These are phyloP conservation scores for Usnea hakonensis DNA, from an alignment of 495 filamentous ascomycete species.

Conservation along the genomic window DNA sequence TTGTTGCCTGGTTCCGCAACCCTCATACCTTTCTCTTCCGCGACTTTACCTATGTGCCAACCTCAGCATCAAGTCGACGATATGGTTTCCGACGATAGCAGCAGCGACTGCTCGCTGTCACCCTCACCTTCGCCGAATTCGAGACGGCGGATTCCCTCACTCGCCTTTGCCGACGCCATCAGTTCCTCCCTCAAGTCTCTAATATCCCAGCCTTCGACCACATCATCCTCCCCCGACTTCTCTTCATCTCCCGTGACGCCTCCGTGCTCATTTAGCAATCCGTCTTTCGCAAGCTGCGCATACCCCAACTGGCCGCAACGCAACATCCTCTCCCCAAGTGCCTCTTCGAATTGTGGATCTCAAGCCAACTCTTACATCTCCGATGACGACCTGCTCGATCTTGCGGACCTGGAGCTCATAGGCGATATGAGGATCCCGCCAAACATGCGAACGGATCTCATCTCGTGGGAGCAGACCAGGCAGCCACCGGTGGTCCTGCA, in stretches of 20 bases:
- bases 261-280: constrained; percentile 8
- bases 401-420: constrained; percentile 16
- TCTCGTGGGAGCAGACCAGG: constrained; percentile 21
- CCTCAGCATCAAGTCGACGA: constrained; percentile 2
- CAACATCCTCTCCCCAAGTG: constrained; percentile 18
- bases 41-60: neutral
- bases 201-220: constrained; percentile 1
- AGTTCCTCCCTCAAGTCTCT: constrained; percentile 22
- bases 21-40: neutral
- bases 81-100: constrained; percentile 10
- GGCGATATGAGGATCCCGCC: constrained; percentile 16
- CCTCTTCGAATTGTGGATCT: constrained; percentile 14
- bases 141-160: constrained; percentile 14
- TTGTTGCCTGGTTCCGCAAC: neutral
- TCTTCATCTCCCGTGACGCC: constrained; percentile 16
- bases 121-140: constrained; percentile 12
- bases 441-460: neutral
- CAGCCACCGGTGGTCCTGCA: constrained; percentile 21
- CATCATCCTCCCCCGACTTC: constrained; percentile 15
- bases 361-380: constrained; percentile 23
- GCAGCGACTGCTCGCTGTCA: constrained; percentile 19
- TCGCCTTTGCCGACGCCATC: constrained; percentile 23
- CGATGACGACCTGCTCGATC: constrained; percentile 25
- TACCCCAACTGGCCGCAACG: constrained; percentile 25
- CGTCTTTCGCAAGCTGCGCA: constrained; percentile 18